phyloP scores from a whole-genome alignment of 371 early-diverging fungal species.

The Batkoa obscura region DNA sequence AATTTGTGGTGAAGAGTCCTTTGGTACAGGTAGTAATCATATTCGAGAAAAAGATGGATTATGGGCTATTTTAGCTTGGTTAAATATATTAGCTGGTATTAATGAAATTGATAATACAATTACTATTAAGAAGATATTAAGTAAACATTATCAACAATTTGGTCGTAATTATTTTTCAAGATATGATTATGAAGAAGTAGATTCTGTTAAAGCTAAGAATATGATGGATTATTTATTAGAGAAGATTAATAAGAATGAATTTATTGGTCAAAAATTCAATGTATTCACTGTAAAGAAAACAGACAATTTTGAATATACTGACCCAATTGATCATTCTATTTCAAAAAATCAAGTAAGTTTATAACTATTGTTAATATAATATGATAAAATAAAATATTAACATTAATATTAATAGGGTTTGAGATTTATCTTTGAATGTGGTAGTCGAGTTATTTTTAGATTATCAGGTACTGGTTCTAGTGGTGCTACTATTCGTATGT shows the following conservation, averaged over 20 bases:
- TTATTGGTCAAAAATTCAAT: constrained; percentile 34
- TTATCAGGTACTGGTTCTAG: constrained; percentile 88
- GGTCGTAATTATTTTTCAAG: constrained; percentile 94
- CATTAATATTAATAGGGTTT: constrained; percentile 33
- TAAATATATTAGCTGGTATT: constrained; percentile 71
- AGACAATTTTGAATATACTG: constrained; percentile 85
- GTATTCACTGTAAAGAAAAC: constrained; percentile 40
- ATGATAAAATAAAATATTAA: background rate
- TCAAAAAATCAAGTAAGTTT: constrained; percentile 52
- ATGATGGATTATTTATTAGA: constrained; percentile 52
- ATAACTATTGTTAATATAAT: too few relatives aligned
- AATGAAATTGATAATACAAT: constrained; percentile 30
- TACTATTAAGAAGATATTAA: constrained; percentile 55
- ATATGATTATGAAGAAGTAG: constrained; percentile 96
- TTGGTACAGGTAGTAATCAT: constrained; percentile 95
- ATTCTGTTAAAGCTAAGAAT: constrained; percentile 48
- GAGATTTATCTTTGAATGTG: constrained; percentile 73
- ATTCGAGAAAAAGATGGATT: constrained; percentile 97
- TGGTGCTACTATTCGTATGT: constrained; percentile 90
- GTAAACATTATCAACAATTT: constrained; percentile 55
- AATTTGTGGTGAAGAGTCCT: constrained; percentile 94
- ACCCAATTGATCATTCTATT: constrained; percentile 78
- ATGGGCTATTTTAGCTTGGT: constrained; percentile 95
- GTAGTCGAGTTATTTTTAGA: constrained; percentile 79
- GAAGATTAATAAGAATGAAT: constrained; percentile 15